Evolutionary conservation across 257 asterid genomes (phyloP), one percentile per base, ranked within the genome.

Genomic region (Anisodus acutangulus): DNA sequence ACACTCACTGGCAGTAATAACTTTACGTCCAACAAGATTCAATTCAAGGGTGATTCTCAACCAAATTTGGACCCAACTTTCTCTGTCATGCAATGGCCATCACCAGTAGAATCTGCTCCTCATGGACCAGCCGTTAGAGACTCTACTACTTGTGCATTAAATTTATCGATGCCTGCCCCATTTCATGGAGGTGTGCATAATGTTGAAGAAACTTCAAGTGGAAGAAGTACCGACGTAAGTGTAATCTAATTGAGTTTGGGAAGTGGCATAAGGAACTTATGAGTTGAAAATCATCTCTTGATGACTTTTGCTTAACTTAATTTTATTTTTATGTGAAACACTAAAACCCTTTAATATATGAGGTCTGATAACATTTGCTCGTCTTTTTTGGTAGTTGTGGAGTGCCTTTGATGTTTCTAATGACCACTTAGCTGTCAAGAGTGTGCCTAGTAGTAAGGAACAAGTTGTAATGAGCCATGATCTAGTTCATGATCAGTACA

Each of bases 361-460:
- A 74, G 31, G 26, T 82, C 57, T 47, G 64, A 53, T 43, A 54
- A 63, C 17, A 45, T 41, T 68, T 80, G 51, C 31, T 84, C 9
- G 0, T 41, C 79, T 53, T 86, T 71, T 87, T 71, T 87, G 68
- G 88, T 93, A 94, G 99, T 71, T 87, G 54, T 93, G 99, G 98
- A 90, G 87, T 87, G 91, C 93, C 59, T 94, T 93, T 83, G 93
- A 89, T 67, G 90, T 88, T 76, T 86, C 89, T 79, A 82, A 67
- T 59, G 90, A 83, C 67, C 88, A 79, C 62, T 89, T 84, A 66
- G 83, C 88, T 15, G 47, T 79, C 78, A 87, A 82, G 58, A 79
- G 82, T 51, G 85, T 86, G 86, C 80, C 51, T 22, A 85, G 86
- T 82, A 88, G 82, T 80, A 82, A 58, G 63, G 86, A 87, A 72